Evolutionary conservation across 164 flowering plant genomes (phyloP).

Genomic region (Vitis labrusca): DNA sequence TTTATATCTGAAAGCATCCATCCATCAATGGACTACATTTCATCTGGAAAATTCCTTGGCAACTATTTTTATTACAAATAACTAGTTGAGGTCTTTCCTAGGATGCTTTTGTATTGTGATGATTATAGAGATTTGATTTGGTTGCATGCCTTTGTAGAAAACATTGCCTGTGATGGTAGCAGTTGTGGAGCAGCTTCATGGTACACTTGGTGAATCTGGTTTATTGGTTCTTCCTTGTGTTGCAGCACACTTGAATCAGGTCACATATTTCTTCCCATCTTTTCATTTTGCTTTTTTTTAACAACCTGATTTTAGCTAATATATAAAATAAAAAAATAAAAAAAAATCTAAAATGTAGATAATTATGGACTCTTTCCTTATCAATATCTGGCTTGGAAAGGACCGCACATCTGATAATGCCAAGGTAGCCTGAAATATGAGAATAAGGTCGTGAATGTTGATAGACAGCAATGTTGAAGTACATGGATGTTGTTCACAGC

Average conservation of each 20-base stretch:
- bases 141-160: constrained; percentile 52
- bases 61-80: neutral
- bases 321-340: neutral
- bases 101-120: neutral
- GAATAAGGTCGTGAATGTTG: no score
- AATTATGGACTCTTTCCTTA: constrained; percentile 68
- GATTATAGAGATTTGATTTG: no score
- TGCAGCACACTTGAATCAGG: constrained; percentile 94
- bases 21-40: no score
- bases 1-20: no score
- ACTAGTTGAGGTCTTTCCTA: neutral
- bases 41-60: no score
- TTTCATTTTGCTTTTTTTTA: neutral
- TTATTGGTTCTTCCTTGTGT: constrained; percentile 92
- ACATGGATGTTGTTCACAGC: neutral
- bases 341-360: constrained; percentile 39
- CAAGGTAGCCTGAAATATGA: constrained; percentile 24
- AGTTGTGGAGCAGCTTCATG: constrained; percentile 88
- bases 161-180: constrained; percentile 92
- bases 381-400: constrained; percentile 56
- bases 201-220: constrained; percentile 85
- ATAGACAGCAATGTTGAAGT: neutral
- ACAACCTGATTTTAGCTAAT: neutral
- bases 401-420: constrained; percentile 24
- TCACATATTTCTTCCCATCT: constrained; percentile 9